phyloP scores from a whole-genome alignment of 371 early-diverging fungal genomes.

The Lichtheimia ornata region DNA sequence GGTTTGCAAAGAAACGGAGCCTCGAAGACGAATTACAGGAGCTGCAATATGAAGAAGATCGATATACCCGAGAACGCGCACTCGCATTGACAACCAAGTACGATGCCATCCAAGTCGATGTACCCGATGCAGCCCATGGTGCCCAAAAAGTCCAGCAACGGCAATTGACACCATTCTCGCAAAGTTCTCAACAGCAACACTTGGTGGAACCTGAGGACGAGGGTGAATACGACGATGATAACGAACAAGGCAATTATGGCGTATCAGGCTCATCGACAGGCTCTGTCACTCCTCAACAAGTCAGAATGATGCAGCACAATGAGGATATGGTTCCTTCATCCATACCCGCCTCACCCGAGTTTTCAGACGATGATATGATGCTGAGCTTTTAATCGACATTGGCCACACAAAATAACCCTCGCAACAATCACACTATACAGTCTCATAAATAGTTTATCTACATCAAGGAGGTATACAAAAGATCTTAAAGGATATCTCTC shows the following conservation, averaged over 20 bases:
- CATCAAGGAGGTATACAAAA: too few species aligned
- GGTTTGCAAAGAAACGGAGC: conserved; percentile 10
- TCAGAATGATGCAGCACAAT: too few species aligned
- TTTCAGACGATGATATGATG: not conserved
- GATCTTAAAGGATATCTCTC: not conserved
- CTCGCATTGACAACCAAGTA: conserved; percentile 1
- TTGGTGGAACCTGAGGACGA: not conserved
- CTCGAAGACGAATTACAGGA: conserved; percentile 9
- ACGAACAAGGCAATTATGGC: conserved; percentile 2
- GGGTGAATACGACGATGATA: not conserved
- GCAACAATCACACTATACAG: too few species aligned
- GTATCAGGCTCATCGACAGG: not conserved
- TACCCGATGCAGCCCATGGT: too few species aligned
- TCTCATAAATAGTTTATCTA: too few species aligned
- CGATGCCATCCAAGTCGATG: not conserved
- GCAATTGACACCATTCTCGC: not conserved
- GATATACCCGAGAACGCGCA: conserved; percentile 9
- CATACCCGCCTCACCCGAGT: not conserved
- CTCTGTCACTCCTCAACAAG: too few species aligned
- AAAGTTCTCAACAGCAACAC: not conserved
- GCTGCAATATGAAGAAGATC: conserved; percentile 14
- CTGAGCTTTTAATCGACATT: not conserved
- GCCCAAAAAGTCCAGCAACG: not conserved
- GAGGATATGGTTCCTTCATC: not conserved
- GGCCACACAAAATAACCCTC: too few species aligned